Evolutionary conservation across 257 asterid species (phyloP), one percentile per base, ranked within the genome.

Genomic region (Gardenia jasminoides): DNA sequence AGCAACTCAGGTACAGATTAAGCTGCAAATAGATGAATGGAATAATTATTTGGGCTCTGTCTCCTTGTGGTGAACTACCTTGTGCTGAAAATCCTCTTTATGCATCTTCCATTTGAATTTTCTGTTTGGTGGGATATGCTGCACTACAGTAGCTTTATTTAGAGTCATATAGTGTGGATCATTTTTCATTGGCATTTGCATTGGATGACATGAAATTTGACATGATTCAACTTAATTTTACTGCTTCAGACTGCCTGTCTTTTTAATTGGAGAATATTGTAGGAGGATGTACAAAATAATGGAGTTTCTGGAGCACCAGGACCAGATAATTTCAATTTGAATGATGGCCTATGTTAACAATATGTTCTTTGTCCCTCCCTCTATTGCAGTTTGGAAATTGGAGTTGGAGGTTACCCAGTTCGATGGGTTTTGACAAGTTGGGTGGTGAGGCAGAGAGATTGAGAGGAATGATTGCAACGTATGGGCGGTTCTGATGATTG

Each of bases 361-460:
- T 59, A 26, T 36, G 58, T 44, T 19, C 24, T 47, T 36, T 79
- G 33, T 66, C 76, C 16, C 28, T 56, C n/a, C 41, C 41, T 4
- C 41, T 36, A 75, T 68, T 82, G 88, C 89, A 95, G 99, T 84
- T 84, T 58, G 99, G 99, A 33, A 96, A 96, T 81, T 96, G 99
- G 99, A 91, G 97, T 78, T 96, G 99, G 99, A 91, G 98, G 82
- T 75, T 96, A 76, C 96, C 99, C 71, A 70, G 88, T 79, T 84
- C 93, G n/a, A 85, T 58, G 81, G 79, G 86, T 73, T 95, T 95
- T 75, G 94, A 88, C 79, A 78, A 84, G 86, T 81, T 96, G 88
- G 78, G 82, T 39, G 66, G 82, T 6, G 99, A 96, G 92, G 96
- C 97, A 70, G 78, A 87, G 78, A 87, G 85, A 81, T 91, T 96